These are phyloP conservation scores for Periconia sp. DNA, from an alignment of 2,329 filamentous ascomycete genomes.

Conservation along the genomic window DNA sequence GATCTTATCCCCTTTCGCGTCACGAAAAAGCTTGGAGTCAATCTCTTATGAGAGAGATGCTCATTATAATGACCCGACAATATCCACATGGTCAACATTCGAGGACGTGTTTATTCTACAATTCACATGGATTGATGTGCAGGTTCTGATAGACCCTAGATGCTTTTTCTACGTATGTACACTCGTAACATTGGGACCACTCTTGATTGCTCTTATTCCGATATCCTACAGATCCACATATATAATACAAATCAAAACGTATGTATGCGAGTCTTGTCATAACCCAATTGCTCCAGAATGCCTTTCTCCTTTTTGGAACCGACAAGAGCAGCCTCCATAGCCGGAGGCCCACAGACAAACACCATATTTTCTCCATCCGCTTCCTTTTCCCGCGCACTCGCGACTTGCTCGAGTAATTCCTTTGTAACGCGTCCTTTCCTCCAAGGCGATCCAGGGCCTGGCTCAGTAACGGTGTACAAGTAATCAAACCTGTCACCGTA, in stretches of 20 bases:
- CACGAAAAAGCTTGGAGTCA: too few species aligned
- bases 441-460: slow-evolving; percentile 45
- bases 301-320: slow-evolving; percentile 48
- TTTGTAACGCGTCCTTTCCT: slow-evolving; percentile 61
- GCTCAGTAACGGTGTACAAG: slow-evolving; percentile 59
- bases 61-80: too few species aligned
- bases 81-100: too few species aligned
- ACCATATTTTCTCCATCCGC: slow-evolving; percentile 54
- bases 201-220: too few species aligned
- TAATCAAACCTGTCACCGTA: slow-evolving; percentile 60
- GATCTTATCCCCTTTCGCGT: too few species aligned
- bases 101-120: too few species aligned
- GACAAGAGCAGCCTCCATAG: slow-evolving; percentile 63
- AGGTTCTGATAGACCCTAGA: too few species aligned
- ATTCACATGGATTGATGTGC: too few species aligned
- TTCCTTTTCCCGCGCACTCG: slow-evolving; percentile 43
- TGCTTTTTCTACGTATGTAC: too few species aligned
- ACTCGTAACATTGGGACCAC: too few species aligned
- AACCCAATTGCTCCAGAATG: slow-evolving; percentile 60
- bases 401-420: slow-evolving; percentile 56
- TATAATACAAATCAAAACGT: slow-evolving; percentile 51
- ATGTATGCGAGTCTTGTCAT: slow-evolving; percentile 59
- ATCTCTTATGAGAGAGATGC: too few species aligned
- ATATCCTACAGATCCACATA: too few species aligned
- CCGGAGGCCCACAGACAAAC: slow-evolving; percentile 69